Base-by-base conservation (phyloP, 2,329 filamentous ascomycete genomes). In the Xylaria sp. region DNA sequence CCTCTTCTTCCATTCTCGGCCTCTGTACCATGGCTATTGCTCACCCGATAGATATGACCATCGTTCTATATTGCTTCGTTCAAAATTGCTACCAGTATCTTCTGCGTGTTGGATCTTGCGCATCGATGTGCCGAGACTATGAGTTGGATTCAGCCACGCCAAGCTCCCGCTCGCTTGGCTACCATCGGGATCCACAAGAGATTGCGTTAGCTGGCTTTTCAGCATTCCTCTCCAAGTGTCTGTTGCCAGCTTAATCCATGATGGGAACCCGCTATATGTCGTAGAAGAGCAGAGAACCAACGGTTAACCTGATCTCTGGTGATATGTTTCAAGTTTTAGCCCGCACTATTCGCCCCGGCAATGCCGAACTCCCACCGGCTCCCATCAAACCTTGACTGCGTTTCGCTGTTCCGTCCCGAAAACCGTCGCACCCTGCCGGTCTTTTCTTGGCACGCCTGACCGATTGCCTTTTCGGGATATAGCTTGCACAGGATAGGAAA, bases 331-430 rank as follows among this genome's bases (percentile, higher is more conserved):
- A 66, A 66, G 52, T 52, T 57, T 39, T 58, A 66, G 63, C 70
- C 67, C 72, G 72, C 70, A 72, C 70, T 69, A 70, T 71, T 66
- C 62, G 73, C 69, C 69, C 73, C 70, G 71, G 68, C 63, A 60
- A 39, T 66, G 59, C 71, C 73, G 71, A 72, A 63, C 64, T 72
- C 66, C 55, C 61, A 44, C 58, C 66, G 66, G 63, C 62, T 72
- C 61, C 61, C 58, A 63, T 58, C 56, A 54, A 69, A 56, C 51
- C 31, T 50, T 68, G 56, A 55, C 57, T 58, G 44, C 28, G 28
- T 65, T 65, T 68, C 65, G 62, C 65, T 67, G 67, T 63, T 52
- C 73, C 74, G 75, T 77, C 73, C 76, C 76, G 73, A 75, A 73
- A 70, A 74, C 67, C 72, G 69, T 73, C 73, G 67, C 34, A 65